These are phyloP conservation scores for Cryoendolithus antarcticus DNA, from an alignment of 2,329 filamentous ascomycete genomes.

Conservation along the genomic window DNA sequence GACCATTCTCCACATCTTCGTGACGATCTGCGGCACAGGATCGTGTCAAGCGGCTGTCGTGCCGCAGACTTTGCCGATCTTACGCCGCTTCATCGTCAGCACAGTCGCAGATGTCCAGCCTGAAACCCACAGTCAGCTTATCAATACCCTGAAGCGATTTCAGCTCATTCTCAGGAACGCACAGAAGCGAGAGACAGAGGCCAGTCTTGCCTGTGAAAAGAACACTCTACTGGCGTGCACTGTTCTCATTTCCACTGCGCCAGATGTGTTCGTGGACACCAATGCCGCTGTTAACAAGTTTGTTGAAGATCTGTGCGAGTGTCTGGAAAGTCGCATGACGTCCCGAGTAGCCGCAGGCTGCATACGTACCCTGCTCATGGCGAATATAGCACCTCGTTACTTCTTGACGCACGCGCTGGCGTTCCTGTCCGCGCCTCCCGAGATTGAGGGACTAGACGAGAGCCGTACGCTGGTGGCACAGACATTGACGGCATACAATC, in stretches of 20 bases:
- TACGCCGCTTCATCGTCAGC: constrained; percentile 78
- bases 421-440: constrained; percentile 53
- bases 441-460: constrained; percentile 67
- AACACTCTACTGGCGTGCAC: constrained; percentile 83
- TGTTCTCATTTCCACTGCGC: constrained; percentile 68
- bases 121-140: constrained; percentile 56
- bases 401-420: constrained; percentile 58
- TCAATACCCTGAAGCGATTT: constrained; percentile 72
- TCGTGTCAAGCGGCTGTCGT: constrained; percentile 80
- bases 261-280: constrained; percentile 50
- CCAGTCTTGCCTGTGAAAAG: constrained; percentile 78
- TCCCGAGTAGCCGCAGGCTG: constrained; percentile 86
- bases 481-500: constrained; percentile 62
- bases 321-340: constrained; percentile 67
- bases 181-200: constrained; percentile 63
- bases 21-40: constrained; percentile 78
- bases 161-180: constrained; percentile 65
- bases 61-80: constrained; percentile 76
- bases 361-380: constrained; percentile 69
- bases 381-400: constrained; percentile 56
- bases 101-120: constrained; percentile 39
- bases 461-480: constrained; percentile 60
- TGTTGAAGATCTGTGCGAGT: constrained; percentile 72
- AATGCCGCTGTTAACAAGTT: constrained; percentile 66
- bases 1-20: constrained; percentile 93